These are phyloP conservation scores for Bipolaris oryzae DNA, from an alignment of 2,329 filamentous ascomycete species.

Conservation along the genomic window DNA sequence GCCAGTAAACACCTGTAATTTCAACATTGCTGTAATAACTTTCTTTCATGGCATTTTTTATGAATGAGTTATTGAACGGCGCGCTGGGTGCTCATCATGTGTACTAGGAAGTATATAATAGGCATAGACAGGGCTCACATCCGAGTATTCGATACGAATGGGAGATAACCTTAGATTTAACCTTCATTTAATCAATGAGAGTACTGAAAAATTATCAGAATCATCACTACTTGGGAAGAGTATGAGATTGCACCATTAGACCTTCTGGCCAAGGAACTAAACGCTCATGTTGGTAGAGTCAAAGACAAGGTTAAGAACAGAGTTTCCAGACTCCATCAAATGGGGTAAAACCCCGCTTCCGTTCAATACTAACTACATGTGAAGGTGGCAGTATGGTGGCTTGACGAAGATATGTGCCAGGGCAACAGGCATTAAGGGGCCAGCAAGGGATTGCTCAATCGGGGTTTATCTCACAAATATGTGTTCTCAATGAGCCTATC, in stretches of 20 bases:
- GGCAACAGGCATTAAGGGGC: neutral
- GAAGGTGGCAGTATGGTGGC: neutral
- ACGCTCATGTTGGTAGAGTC: neutral
- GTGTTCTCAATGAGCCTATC: neutral
- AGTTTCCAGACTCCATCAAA: neutral
- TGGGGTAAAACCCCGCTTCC: neutral
- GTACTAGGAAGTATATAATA: neutral
- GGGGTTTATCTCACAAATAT: neutral
- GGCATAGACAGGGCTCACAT: too few relatives aligned
- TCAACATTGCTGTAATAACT: neutral
- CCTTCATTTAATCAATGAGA: too few relatives aligned
- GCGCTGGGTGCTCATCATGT: neutral
- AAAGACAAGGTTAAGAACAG: neutral
- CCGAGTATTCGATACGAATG: too few relatives aligned
- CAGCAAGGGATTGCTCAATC: slow-evolving; percentile 7
- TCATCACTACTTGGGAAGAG: neutral
- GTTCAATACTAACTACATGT: neutral
- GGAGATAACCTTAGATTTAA: too few relatives aligned
- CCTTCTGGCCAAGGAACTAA: neutral
- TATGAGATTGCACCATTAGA: neutral
- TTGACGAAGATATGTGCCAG: slow-evolving; percentile 3
- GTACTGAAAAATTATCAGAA: too few relatives aligned
- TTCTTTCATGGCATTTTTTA: neutral
- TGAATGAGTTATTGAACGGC: neutral
- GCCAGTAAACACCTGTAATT: neutral